Evolutionary conservation across 2,329 filamentous ascomycete genomes (phyloP).

Genomic region (Xylariales sp.): DNA sequence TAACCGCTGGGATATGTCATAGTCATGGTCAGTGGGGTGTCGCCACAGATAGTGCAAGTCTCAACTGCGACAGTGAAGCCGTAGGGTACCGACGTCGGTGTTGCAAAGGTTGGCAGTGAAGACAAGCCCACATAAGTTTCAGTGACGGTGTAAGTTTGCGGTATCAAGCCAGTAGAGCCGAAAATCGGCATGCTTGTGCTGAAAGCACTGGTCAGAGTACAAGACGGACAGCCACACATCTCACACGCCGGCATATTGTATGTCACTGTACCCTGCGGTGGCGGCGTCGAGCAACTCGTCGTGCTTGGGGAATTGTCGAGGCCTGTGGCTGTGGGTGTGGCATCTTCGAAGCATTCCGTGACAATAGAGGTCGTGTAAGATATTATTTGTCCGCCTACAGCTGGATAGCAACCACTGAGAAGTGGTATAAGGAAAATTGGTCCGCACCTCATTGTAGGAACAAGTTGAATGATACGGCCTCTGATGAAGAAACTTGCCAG

Average conservation of each 20-base stretch:
- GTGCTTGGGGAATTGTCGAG: background rate
- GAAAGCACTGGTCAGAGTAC: conserved; percentile 17
- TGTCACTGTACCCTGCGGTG: conserved; percentile 1
- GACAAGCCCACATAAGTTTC: conserved; percentile 20
- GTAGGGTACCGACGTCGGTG: conserved; percentile 14
- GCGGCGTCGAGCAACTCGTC: background rate
- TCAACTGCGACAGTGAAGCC: conserved; percentile 16
- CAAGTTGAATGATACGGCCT: too few relatives aligned
- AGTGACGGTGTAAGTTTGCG: conserved; percentile 15
- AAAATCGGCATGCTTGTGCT: conserved; percentile 13
- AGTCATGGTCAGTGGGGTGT: background rate
- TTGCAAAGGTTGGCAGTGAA: conserved; percentile 14
- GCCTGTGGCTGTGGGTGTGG: background rate
- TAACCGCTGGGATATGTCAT: conserved; percentile 3
- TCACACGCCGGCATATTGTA: conserved; percentile 17
- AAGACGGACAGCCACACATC: conserved; percentile 14
- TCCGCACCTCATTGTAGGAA: too few relatives aligned
- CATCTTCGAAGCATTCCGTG: conserved; percentile 1
- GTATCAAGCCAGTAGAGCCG: conserved; percentile 9
- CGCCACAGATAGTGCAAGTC: conserved; percentile 8
- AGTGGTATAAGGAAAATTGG: background rate
- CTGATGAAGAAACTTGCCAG: too few relatives aligned
- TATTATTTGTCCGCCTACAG: background rate
- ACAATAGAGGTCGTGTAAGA: background rate
- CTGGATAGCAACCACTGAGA: background rate